Conservation (phyloP, 371 early-diverging fungal species). For the Syncephalastrum sp. region DNA sequence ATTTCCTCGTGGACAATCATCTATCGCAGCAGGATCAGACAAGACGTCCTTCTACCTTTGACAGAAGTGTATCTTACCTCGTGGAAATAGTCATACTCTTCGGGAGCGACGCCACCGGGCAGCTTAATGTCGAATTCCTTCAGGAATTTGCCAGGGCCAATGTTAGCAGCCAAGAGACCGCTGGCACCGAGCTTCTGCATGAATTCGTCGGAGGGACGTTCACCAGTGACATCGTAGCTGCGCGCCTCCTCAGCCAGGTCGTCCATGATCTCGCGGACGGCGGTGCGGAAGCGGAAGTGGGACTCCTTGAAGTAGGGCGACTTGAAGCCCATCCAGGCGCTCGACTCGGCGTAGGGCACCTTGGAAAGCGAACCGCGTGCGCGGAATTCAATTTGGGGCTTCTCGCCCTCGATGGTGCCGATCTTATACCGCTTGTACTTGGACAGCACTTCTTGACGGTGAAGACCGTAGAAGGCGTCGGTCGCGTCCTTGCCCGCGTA, state of each 20-base stretch:
- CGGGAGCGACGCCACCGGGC: conserved; percentile 48
- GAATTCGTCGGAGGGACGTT: conserved; percentile 44
- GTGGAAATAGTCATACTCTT: conserved; percentile 70
- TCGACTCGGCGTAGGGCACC: conserved; percentile 54
- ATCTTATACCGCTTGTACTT: conserved; percentile 43
- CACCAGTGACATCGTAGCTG: conserved; percentile 37
- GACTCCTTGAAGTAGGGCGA: conserved; percentile 60
- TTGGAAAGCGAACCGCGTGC: conserved; percentile 36
- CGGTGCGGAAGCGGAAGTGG: conserved; percentile 48
- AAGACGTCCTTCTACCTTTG: background rate
- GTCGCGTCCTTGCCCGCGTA: conserved; percentile 78
- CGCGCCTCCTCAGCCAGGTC: conserved; percentile 43
- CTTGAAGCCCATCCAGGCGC: conserved; percentile 47
- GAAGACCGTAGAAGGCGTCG: conserved; percentile 66
- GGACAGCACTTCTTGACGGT: conserved; percentile 64
- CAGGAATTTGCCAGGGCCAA: conserved; percentile 43
- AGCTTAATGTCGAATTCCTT: conserved; percentile 23
- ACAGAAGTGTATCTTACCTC: conserved; percentile 16
- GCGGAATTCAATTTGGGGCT: conserved; percentile 24
- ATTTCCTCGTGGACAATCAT: conserved; percentile 76
- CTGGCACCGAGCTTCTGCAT: conserved; percentile 42
- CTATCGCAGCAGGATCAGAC: background rate
- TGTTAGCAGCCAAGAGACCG: conserved; percentile 29
- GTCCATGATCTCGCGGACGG: conserved; percentile 40
- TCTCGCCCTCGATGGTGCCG: conserved; percentile 45